Conservation (phyloP, 2,329 filamentous ascomycete species). For the Ambrosiella beaveri region DNA sequence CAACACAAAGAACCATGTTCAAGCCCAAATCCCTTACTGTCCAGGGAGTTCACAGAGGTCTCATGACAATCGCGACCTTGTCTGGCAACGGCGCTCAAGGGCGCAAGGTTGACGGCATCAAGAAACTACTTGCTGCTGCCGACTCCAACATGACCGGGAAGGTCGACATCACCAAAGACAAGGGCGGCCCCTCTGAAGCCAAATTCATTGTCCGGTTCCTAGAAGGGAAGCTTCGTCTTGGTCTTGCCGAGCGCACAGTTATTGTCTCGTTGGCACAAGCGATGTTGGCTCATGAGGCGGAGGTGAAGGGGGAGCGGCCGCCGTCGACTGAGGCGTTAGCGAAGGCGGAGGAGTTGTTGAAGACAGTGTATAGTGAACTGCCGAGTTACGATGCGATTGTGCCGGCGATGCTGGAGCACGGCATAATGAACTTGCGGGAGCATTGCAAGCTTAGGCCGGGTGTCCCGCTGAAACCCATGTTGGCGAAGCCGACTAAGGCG, state of each 20-base stretch:
- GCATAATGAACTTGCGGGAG: conserved; percentile 65
- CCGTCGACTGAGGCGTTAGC: conserved; percentile 63
- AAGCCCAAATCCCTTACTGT: conserved; percentile 86
- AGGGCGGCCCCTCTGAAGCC: conserved; percentile 83
- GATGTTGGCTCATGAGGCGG: conserved; percentile 65
- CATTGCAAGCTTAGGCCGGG: conserved; percentile 85
- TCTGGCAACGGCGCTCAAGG: conserved; percentile 76
- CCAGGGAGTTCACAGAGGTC: conserved; percentile 65
- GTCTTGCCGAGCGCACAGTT: conserved; percentile 81
- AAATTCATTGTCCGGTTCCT: conserved; percentile 88
- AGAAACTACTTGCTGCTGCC: conserved; percentile 84
- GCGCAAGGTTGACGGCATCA: conserved; percentile 84
- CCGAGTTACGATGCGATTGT: conserved; percentile 93
- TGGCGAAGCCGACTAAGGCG: conserved; percentile 94
- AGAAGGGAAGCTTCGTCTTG: conserved; percentile 83
- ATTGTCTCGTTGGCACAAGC: conserved; percentile 82
- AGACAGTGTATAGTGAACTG: conserved; percentile 83
- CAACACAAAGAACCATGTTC: conserved; percentile 95
- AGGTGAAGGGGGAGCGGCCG: conserved; percentile 43
- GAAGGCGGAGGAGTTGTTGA: conserved; percentile 70
- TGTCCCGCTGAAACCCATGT: conserved; percentile 92
- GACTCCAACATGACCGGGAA: conserved; percentile 59
- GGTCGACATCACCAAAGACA: conserved; percentile 79
- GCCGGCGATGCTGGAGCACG: conserved; percentile 71
- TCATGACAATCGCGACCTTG: conserved; percentile 76